Evolutionary conservation across 805 yeast species (phyloP), one percentile per base, ranked within the genome.

Genomic region (Candida coquimbonensis): DNA sequence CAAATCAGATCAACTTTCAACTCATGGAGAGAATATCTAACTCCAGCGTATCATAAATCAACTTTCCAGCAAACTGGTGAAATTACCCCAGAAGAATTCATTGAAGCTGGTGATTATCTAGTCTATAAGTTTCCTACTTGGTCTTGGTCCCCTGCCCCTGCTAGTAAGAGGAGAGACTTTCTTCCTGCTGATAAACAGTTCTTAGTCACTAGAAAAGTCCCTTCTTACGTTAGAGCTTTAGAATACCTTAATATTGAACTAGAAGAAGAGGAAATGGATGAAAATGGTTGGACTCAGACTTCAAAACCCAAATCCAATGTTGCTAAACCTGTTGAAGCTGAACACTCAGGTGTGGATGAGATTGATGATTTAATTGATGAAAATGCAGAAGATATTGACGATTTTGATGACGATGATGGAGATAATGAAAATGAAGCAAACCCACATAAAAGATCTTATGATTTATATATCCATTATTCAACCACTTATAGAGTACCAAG

Each of bases 401-500:
- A 29, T 29, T 75, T 69, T 36, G 76, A 72, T 27, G 78, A 74
- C 48, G 74, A 69, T 9, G 66, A 66, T 39, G 71, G 68, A 13
- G 64, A 60, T 17, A 69, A 65, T 29, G 25, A 35, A 19, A 56
- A 57, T 36, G 69, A 43, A 17, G 4, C 36, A 8, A 21, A 36
- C n/a, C 29, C 39, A 13, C 66, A 67, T 26, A 75, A 76, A 59
- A 71, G 97, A 52, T 78, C 80, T 51, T 93, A 91, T 63, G 96
- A 93, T 65, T 68, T 93, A 42, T 93, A 84, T 69, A 89, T 93
- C 56, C 79, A 95, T 4, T 93, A 93, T 64, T 87, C 96, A 11
- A 91, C 99, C 0, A 85, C 96, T 1, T 93, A 93, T 61, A 74
- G 98, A 38, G 99, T 93, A 6, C 99, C 99, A 27, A 89, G 93